Percentiles rank a stretch among this genome's conserved stretches.
phyloP scores from a whole-genome alignment of 2,329 filamentous ascomycete genomes.

The Curvularia sp. region DNA sequence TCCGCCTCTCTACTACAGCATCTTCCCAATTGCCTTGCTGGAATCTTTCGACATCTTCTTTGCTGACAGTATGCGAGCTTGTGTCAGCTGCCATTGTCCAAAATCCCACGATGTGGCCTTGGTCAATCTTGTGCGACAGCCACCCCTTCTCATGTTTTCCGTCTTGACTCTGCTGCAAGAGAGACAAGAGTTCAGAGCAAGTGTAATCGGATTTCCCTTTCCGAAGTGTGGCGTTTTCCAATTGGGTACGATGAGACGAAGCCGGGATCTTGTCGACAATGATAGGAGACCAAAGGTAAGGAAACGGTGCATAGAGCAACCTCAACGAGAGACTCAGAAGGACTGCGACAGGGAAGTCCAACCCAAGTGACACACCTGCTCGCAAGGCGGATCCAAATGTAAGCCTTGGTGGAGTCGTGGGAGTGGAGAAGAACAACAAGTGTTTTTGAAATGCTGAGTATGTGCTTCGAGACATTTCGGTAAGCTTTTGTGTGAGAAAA shows the following conservation, averaged over 20 bases:
- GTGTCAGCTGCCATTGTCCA: constrained; percentile 31
- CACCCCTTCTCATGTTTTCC: constrained; percentile 18
- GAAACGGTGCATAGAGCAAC: constrained; percentile 29
- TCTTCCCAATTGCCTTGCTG: constrained; percentile 34
- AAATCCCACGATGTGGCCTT: constrained; percentile 32
- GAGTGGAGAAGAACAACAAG: constrained; percentile 33
- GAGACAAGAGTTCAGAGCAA: constrained; percentile 26
- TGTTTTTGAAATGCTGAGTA: constrained; percentile 33
- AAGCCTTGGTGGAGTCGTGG: constrained; percentile 27
- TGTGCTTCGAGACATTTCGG: constrained; percentile 19
- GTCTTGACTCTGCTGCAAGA: constrained; percentile 4
- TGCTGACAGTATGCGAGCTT: constrained; percentile 27
- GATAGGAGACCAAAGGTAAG: constrained; percentile 25
- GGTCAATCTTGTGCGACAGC: constrained; percentile 27
- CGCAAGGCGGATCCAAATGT: constrained; percentile 29
- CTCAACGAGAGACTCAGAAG: constrained; percentile 29
- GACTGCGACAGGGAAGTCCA: constrained; percentile 31
- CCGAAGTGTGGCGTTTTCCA: constrained; percentile 16
- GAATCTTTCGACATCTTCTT: constrained; percentile 30
- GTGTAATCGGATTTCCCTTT: constrained; percentile 23
- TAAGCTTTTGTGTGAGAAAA: neutral
- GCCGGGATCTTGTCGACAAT: constrained; percentile 26
- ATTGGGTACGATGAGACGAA: constrained; percentile 27
- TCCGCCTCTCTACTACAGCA: constrained; percentile 20
- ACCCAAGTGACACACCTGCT: constrained; percentile 27